These are phyloP conservation scores for Paraphaeosphaeria sporulosa DNA, from an alignment of 2,329 filamentous ascomycete species.

Conservation along the genomic window DNA sequence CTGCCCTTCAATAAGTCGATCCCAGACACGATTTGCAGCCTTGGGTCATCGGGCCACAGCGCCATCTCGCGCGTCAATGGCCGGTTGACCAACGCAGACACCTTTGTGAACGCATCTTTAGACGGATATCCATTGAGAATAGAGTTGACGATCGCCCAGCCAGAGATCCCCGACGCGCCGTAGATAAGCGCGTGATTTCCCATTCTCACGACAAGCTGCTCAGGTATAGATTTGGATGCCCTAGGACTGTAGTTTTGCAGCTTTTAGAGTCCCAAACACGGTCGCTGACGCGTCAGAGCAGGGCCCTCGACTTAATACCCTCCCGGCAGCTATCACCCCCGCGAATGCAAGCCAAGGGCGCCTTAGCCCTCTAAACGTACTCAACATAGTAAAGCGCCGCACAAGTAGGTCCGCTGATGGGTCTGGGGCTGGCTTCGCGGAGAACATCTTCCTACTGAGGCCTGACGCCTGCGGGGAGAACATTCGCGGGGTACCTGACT, in stretches of 20 bases:
- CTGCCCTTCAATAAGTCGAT: constrained; percentile 50
- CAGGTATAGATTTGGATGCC: not conserved
- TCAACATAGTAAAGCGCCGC: not conserved
- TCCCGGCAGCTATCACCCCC: constrained; percentile 12
- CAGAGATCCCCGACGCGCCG: constrained; percentile 59
- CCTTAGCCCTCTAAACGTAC: not conserved
- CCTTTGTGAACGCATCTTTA: constrained; percentile 53
- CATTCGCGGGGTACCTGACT: constrained; percentile 36
- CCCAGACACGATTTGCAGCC: constrained; percentile 50
- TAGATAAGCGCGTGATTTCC: constrained; percentile 46
- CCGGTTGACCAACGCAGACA: constrained; percentile 59
- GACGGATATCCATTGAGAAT: constrained; percentile 57
- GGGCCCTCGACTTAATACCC: constrained; percentile 21
- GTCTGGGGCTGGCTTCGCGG: constrained; percentile 21
- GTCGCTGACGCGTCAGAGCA: constrained; percentile 12
- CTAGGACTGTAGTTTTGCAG: not conserved
- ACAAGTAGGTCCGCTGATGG: not conserved
- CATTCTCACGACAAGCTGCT: constrained; percentile 19
- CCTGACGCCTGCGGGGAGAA: constrained; percentile 18
- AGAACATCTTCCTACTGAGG: constrained; percentile 36
- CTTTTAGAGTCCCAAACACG: not conserved
- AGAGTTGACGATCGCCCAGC: constrained; percentile 59
- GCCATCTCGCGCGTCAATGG: constrained; percentile 45
- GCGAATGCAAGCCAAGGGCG: constrained; percentile 1
- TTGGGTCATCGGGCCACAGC: constrained; percentile 46